Evolutionary conservation across 495 filamentous ascomycete species (phyloP), one percentile per base, ranked within the genome.

Genomic region (Chaetomium tenue): DNA sequence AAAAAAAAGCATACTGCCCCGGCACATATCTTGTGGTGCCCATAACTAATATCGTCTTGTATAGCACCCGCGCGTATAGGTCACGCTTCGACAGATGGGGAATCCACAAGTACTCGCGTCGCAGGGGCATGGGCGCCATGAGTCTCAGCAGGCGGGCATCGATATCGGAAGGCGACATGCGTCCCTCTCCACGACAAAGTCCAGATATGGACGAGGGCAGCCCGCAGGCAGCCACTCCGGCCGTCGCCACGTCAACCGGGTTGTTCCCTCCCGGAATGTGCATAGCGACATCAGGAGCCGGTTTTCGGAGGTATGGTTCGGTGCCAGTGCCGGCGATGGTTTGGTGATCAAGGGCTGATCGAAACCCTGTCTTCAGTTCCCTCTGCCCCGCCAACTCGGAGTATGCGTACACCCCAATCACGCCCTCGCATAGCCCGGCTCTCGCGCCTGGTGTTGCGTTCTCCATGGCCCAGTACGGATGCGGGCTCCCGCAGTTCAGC

Each of bases 21-120:
- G 37, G 8, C 2, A 9, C 15, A 2, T 7, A n/a, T 12, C 47
- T 30, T 50, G 37, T 58, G 40, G 12, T 18, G 18, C 20, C 15
- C 39, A 37, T 28, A 1, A n/a, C 58, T 62, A 37, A 25, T 26
- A 12, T 15, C 5, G 33, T 7, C 5, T 39, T 3, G 16, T 15
- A 54, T 26, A 79, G 77, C 2, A 76, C 64, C 23, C 76, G 77
- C 12, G 79, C 79, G 26, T 81, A 80, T 55, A 67, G 78, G 55
- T 78, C 78, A 0, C 74, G 79, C n/a, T 72, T 81, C 58, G 72
- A 77, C 33, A 72, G 68, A 64, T 81, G 79, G 79, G 72, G 73
- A n/a, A 60, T 80, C 30, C 68, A 72, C 70, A 81, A 81, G 67
- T 81, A 81, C 66, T 75, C 78, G 9, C 72, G 73, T 53, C 74